A percentile compares a stretch with the other conserved stretches of the same genome.
Evolutionary conservation across 208 protist species (phyloP).

Genomic region (Acanthamoeba culbertsoni): DNA sequence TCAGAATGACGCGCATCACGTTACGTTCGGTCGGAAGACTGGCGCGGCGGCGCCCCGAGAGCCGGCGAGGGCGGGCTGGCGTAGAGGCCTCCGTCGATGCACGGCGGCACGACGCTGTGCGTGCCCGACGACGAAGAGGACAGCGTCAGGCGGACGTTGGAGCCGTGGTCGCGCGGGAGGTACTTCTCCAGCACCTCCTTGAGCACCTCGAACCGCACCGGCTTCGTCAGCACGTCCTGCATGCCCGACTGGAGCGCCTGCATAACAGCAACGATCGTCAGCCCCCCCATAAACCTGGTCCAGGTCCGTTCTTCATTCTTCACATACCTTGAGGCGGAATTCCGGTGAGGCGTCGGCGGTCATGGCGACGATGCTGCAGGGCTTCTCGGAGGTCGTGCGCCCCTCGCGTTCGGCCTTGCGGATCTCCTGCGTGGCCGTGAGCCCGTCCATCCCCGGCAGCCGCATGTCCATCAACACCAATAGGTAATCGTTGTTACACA

Average conservation of each 20-base stretch:
- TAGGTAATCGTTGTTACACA: constrained; percentile 9
- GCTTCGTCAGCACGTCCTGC: background rate
- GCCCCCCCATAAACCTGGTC: background rate
- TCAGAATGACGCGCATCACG: too few relatives aligned
- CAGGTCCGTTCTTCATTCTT: background rate
- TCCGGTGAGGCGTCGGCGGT: background rate
- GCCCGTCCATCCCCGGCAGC: constrained; percentile 10
- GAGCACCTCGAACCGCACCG: background rate
- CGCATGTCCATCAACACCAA: constrained; percentile 45
- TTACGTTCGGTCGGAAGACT: too few relatives aligned
- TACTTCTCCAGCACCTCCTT: background rate
- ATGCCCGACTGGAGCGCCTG: background rate
- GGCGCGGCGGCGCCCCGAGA: too few relatives aligned
- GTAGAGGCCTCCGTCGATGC: too few relatives aligned
- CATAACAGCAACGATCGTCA: background rate
- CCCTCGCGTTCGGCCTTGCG: background rate
- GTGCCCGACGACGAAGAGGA: background rate
- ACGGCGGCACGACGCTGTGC: too few relatives aligned
- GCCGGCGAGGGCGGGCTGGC: too few relatives aligned
- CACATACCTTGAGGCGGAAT: background rate
- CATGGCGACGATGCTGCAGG: background rate
- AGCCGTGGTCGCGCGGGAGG: background rate
- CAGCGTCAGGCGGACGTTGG: background rate
- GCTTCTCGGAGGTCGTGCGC: background rate
- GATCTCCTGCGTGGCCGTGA: background rate